Base-by-base conservation (phyloP, 164 flowering plant species). In the Stephania cephalantha region DNA sequence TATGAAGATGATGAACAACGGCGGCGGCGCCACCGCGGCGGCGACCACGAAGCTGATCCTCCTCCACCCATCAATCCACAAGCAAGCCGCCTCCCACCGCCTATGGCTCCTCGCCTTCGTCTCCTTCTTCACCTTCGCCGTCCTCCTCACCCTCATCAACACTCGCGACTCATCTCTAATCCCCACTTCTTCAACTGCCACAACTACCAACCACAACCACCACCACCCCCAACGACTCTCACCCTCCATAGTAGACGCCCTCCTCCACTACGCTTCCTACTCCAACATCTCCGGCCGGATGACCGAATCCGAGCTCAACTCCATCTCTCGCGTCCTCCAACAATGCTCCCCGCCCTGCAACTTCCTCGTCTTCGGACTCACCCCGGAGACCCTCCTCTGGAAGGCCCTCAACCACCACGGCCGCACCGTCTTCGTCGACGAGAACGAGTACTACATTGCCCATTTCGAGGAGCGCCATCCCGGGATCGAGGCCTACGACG, bases 371-470 rank as follows among this genome's bases (percentile, higher is more conserved):
- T 95, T 95, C 81, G 97, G 99, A 13, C 85, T 95, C 70, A 88
- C 90, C 69, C 95, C 85, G 85, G 99, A 95, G 76, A 87, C 92
- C 78, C 90, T 87, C 31, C 85, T 95, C 72, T 95, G 94, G 94
- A 78, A 79, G 63, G 85, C 95, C 9, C 85, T 95, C 46, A 95
- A 95, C 82, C 69, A 65, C 86, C 77, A 76, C 44, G 97, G 98
- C 55, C 82, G 90, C 13, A 93, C 99, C 7, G 85, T 91, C 25
- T 89, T 93, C 78, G 78, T 95, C 72, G 97, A 91, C 82, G 97
- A 92, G 69, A 91, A 71, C 84, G 86, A 86, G 76, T 90, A 81
- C 82, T 77, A 75, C 58, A 79, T 92, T 63, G 77, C 88, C 9
- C 67, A 63, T 15, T 77, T 86, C 77, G 97, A 93, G 61, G 80